Conservation (phyloP, 1,284 basidiomycete genomes). For the Rhodotorula sp. region DNA sequence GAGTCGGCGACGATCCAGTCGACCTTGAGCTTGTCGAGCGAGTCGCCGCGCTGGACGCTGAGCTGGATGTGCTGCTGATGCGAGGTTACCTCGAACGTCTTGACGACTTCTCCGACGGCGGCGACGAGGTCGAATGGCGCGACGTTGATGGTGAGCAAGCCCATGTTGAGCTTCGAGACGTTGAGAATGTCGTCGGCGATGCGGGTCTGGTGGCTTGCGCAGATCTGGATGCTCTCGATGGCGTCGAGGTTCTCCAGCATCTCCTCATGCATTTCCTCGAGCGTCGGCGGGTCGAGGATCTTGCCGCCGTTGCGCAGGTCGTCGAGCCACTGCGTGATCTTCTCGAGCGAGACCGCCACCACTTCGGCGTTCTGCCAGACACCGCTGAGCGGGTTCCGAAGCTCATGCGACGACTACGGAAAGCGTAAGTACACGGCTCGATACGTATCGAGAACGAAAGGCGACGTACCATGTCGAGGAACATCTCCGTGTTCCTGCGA, state of each 20-base stretch:
- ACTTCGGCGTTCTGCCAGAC: conserved; percentile 41
- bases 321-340: conserved; percentile 27
- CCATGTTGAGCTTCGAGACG: conserved; percentile 42
- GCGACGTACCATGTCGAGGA: conserved; percentile 33
- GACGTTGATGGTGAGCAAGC: conserved; percentile 33
- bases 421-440: neutral
- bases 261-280: conserved; percentile 38
- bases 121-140: conserved; percentile 34
- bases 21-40: conserved; percentile 23
- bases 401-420: conserved; percentile 1
- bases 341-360: conserved; percentile 29
- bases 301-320: conserved; percentile 14
- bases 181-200: conserved; percentile 44
- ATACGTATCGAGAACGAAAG: neutral
- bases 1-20: conserved; percentile 35
- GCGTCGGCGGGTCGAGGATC: neutral
- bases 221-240: conserved; percentile 43
- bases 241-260: conserved; percentile 44
- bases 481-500: conserved; percentile 36
- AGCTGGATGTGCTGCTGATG: conserved; percentile 38
- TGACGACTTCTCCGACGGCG: conserved; percentile 31
- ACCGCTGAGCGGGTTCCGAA: conserved; percentile 12
- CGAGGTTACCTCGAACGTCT: conserved; percentile 9
- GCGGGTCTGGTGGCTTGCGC: conserved; percentile 42
- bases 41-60: conserved; percentile 17